Conservation (phyloP, 768 basidiomycete genomes). For the Zangia roseola region DNA sequence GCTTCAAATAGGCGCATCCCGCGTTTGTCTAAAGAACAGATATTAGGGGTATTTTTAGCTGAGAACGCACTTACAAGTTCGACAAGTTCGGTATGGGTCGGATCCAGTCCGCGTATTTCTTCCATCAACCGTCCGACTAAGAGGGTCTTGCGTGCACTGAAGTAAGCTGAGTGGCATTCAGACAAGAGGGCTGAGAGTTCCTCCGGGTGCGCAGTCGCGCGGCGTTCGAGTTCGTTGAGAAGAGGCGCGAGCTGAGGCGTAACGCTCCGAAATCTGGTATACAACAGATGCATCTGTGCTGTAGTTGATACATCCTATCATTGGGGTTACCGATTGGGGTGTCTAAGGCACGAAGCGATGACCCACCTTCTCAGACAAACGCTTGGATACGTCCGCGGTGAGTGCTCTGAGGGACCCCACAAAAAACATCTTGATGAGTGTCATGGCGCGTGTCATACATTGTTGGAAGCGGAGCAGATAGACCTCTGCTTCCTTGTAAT, state of each 20-base stretch:
- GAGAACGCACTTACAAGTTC: slow-evolving; percentile 59
- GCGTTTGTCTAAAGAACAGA: slow-evolving; percentile 64
- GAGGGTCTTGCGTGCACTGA: slow-evolving; percentile 67
- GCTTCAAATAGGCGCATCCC: slow-evolving; percentile 91
- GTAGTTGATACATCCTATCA: slow-evolving; percentile 72
- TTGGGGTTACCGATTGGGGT: background rate
- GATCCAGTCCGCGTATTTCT: slow-evolving; percentile 83
- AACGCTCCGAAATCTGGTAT: slow-evolving; percentile 81
- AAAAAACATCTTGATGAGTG: slow-evolving; percentile 96
- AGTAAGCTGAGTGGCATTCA: slow-evolving; percentile 89
- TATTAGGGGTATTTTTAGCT: background rate
- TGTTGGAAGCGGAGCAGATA: slow-evolving; percentile 97
- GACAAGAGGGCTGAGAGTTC: slow-evolving; percentile 76
- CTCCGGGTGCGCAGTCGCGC: slow-evolving; percentile 74
- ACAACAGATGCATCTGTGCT: slow-evolving; percentile 81
- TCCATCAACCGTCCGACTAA: slow-evolving; percentile 71
- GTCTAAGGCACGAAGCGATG: background rate
- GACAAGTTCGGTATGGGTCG: slow-evolving; percentile 77
- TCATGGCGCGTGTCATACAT: slow-evolving; percentile 98
- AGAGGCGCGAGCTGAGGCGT: slow-evolving; percentile 73
- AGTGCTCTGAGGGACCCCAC: slow-evolving; percentile 80
- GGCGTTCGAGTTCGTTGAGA: slow-evolving; percentile 80
- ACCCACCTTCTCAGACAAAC: slow-evolving; percentile 70
- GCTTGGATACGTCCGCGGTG: slow-evolving; percentile 72
- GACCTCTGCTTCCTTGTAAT: slow-evolving; percentile 89